These are phyloP conservation scores for Apodospora peruviana DNA, from an alignment of 495 filamentous ascomycete genomes.

Conservation along the genomic window DNA sequence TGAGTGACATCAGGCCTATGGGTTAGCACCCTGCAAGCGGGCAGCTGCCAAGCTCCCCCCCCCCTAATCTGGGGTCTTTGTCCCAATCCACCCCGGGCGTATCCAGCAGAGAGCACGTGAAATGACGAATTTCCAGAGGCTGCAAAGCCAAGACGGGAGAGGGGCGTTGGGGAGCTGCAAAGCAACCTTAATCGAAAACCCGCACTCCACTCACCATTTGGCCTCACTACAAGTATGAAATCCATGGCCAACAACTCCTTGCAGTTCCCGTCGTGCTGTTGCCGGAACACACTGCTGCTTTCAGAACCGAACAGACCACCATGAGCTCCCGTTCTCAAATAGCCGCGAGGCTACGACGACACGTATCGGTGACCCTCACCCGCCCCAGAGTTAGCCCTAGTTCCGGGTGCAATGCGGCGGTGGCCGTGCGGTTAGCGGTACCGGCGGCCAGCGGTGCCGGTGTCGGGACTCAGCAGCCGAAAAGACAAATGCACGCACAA, in stretches of 20 bases:
- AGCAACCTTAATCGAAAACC: background rate
- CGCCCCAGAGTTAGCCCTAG: background rate
- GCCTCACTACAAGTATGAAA: background rate
- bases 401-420: conserved; percentile 5
- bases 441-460: conserved; percentile 1
- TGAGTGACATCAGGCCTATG: no score
- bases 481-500: conserved; percentile 26
- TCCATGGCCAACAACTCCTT: background rate
- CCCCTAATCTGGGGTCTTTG: no score
- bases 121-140: conserved; percentile 20
- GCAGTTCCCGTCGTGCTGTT: background rate
- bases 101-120: conserved; percentile 33
- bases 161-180: background rate
- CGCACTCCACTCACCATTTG: background rate
- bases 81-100: no score
- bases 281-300: background rate
- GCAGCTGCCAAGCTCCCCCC: background rate
- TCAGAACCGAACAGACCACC: background rate
- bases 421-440: background rate
- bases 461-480: no score
- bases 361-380: conserved; percentile 7
- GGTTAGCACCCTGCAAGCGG: background rate
- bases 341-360: conserved; percentile 8
- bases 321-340: conserved; percentile 17
- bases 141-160: background rate